Conservation (phyloP, 257 asterid species). For the Solanum pennellii region DNA sequence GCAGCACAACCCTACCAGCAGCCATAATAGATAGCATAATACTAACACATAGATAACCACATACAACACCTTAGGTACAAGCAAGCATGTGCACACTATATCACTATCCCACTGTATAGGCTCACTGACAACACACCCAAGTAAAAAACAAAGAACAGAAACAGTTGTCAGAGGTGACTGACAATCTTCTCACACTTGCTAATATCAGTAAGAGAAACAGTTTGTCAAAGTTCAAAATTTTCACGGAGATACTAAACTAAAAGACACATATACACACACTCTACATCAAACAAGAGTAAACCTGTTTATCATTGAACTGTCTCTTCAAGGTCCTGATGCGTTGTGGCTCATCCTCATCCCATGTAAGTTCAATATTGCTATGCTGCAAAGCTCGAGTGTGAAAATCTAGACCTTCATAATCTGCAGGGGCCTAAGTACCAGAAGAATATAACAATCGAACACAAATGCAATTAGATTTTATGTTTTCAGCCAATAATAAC, state of each 20-base stretch:
- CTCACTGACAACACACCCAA: neutral
- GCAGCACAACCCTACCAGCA: neutral
- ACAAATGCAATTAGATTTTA: neutral
- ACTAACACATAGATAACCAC: neutral
- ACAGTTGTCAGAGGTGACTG: neutral
- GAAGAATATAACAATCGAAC: neutral
- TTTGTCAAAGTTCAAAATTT: neutral
- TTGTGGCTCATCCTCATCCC: constrained; percentile 98
- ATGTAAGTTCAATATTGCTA: constrained; percentile 67
- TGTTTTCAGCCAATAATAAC: neutral
- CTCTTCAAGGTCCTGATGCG: constrained; percentile 56
- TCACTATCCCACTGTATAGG: neutral
- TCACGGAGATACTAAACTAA: neutral
- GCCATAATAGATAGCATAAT: neutral
- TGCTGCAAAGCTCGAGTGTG: constrained; percentile 83
- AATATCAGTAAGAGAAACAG: neutral
- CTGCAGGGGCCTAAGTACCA: constrained; percentile 50
- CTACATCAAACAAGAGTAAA: constrained; percentile 11
- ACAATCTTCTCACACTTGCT: neutral
- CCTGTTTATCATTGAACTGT: constrained; percentile 68
- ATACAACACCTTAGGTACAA: neutral
- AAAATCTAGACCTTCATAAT: constrained; percentile 76
- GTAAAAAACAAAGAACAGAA: neutral
- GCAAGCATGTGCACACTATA: neutral
- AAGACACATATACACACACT: neutral